Base-by-base conservation (phyloP, 306 rosid species). In the Cucumis hystrix region DNA sequence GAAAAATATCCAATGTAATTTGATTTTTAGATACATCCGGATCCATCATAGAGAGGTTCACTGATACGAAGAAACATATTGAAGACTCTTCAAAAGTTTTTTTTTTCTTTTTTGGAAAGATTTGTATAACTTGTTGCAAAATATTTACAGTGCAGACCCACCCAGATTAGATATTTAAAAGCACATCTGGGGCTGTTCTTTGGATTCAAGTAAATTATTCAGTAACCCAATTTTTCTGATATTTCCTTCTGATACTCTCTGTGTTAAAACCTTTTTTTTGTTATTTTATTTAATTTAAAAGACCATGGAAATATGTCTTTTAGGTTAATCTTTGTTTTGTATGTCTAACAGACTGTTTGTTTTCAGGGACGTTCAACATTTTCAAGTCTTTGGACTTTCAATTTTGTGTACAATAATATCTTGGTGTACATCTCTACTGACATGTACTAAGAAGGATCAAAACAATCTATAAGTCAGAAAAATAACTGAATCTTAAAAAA, bases 161-260 rank as follows among this genome's bases (percentile, higher is more conserved):
- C 37, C 77, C 77, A 10, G 63, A 52, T 73, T 7, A 51, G 77
- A 30, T 17, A 30, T 52, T 52, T 52, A 6, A 1, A 30, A 51
- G 28, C 62, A 52, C 61, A 52, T 52, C 77, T 73, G 77, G 77
- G 30, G 47, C 40, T 17, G 77, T 52, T 72, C 77, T 51, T 72
- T 73, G 30, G 47, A 30, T 73, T 52, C 60, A 52, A 49, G 43
- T 71, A 28, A 52, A 73, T 52, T 17, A 9, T 73, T 52, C 43
- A 9, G 77, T 52, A 28, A 73, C 77, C 47, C 62, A 52, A 52
- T 30, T 73, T 51, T 30, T 52, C 63, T 16, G 16, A 73, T 17
- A 30, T 28, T 51, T 7, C 4, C 45, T 16, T 51, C 28, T 71
- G 33, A 25, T 71, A 49, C 6, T 64, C 3, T 35, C 6, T 15